Evolutionary conservation across 768 basidiomycete species (phyloP).

Genomic region (Harrya chromipes): DNA sequence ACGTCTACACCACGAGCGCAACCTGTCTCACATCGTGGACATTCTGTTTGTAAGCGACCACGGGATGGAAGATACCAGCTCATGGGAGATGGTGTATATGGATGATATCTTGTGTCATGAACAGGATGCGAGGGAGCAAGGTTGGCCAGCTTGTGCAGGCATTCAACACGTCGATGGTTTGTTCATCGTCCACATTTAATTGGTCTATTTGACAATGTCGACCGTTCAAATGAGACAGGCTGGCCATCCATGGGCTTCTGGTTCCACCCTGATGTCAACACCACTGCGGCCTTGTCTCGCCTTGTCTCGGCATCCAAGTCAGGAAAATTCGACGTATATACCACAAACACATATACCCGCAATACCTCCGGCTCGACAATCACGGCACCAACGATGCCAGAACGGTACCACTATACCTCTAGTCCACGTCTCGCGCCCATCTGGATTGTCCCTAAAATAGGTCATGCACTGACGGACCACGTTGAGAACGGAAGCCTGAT

Average conservation of each 20-base stretch:
- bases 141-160: conserved; percentile 13
- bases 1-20: conserved; percentile 57
- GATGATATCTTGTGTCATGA: conserved; percentile 44
- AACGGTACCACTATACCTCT: conserved; percentile 69
- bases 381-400: conserved; percentile 54
- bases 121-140: conserved; percentile 2
- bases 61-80: conserved; percentile 82
- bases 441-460: conserved; percentile 76
- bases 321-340: conserved; percentile 59
- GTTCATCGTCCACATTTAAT: background rate
- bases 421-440: conserved; percentile 77
- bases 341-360: conserved; percentile 12
- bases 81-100: conserved; percentile 70
- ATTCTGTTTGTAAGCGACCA: conserved; percentile 85
- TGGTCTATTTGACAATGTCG: background rate
- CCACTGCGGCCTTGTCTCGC: conserved; percentile 47
- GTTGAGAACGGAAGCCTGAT: conserved; percentile 49
- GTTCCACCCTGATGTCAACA: conserved; percentile 58
- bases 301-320: conserved; percentile 48
- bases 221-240: conserved; percentile 64
- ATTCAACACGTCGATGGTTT: conserved; percentile 14
- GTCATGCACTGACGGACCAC: conserved; percentile 72
- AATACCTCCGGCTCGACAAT: background rate
- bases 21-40: conserved; percentile 78
- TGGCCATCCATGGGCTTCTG: conserved; percentile 88